Evolutionary conservation across 495 filamentous ascomycete genomes (phyloP).

Genomic region (Staphylotrichum tortipilum): DNA sequence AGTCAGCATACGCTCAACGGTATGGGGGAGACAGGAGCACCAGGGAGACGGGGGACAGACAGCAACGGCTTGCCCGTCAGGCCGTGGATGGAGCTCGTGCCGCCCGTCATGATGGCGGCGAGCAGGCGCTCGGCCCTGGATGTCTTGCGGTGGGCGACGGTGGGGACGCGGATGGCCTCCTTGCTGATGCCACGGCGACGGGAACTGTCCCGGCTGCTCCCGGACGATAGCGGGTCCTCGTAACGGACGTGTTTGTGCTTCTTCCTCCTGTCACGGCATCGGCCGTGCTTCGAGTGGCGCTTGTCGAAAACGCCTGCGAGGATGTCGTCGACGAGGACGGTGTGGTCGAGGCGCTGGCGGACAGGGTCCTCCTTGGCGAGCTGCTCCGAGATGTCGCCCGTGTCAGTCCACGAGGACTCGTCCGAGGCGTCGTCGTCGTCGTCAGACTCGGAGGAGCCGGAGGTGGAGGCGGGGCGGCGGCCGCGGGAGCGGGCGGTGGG

Average conservation of each 20-base stretch:
- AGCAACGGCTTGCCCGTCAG: slow-evolving; percentile 91
- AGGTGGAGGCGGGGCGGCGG: slow-evolving; percentile 22
- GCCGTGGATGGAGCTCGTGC: slow-evolving; percentile 68
- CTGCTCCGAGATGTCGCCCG: slow-evolving; percentile 88
- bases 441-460: slow-evolving; percentile 22
- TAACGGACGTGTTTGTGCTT: slow-evolving; percentile 41
- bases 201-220: slow-evolving; percentile 15
- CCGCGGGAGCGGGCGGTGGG: slow-evolving; percentile 28
- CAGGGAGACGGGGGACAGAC: slow-evolving; percentile 41
- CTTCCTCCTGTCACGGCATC: no score
- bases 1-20: neutral
- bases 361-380: slow-evolving; percentile 74
- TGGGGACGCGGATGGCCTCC: slow-evolving; percentile 76
- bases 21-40: no score
- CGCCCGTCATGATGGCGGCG: slow-evolving; percentile 76
- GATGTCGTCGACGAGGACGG: slow-evolving; percentile 47
- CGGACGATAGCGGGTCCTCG: slow-evolving; percentile 23
- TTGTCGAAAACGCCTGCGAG: slow-evolving; percentile 41
- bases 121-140: slow-evolving; percentile 58
- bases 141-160: slow-evolving; percentile 52
- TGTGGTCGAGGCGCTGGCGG: slow-evolving; percentile 52
- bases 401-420: slow-evolving; percentile 83
- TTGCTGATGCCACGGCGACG: slow-evolving; percentile 47
- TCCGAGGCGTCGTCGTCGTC: slow-evolving; percentile 36
- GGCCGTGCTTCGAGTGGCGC: slow-evolving; percentile 28